Evolutionary conservation across 345 rosid genomes (phyloP).

Genomic region (Excoecaria cochinchinensis): DNA sequence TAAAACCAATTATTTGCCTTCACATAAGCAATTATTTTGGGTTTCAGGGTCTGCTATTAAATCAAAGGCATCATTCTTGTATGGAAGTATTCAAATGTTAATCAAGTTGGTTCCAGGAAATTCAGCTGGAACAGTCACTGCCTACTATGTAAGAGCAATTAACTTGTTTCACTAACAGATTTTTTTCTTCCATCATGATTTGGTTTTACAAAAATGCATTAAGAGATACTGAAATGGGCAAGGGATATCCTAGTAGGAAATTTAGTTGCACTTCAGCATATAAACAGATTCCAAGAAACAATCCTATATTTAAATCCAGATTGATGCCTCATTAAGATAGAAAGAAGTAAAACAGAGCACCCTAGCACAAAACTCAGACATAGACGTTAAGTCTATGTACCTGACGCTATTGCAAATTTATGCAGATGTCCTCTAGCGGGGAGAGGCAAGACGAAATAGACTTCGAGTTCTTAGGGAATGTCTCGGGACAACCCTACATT

Average conservation of each 20-base stretch:
- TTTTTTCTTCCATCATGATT: not conserved
- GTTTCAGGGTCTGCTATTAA: constrained; percentile 54
- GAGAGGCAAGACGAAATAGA: constrained; percentile 68
- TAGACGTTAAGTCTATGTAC: too few relatives aligned
- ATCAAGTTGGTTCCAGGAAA: constrained; percentile 81
- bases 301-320: too few relatives aligned
- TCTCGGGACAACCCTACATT: constrained; percentile 64
- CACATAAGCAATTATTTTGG: not conserved
- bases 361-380: too few relatives aligned
- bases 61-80: constrained; percentile 59
- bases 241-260: too few relatives aligned
- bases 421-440: constrained; percentile 59
- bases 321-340: too few relatives aligned
- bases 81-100: constrained; percentile 73
- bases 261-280: too few relatives aligned
- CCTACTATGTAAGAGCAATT: constrained; percentile 51
- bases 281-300: too few relatives aligned
- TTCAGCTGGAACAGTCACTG: constrained; percentile 80
- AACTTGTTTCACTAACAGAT: not conserved
- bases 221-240: too few relatives aligned
- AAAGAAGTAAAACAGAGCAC: too few relatives aligned
- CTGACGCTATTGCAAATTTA: constrained; percentile 1
- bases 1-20: not conserved
- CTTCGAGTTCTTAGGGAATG: constrained; percentile 70
- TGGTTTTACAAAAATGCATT: too few relatives aligned